Conservation (phyloP, 164 flowering plant species). For the Malania oleifera region DNA sequence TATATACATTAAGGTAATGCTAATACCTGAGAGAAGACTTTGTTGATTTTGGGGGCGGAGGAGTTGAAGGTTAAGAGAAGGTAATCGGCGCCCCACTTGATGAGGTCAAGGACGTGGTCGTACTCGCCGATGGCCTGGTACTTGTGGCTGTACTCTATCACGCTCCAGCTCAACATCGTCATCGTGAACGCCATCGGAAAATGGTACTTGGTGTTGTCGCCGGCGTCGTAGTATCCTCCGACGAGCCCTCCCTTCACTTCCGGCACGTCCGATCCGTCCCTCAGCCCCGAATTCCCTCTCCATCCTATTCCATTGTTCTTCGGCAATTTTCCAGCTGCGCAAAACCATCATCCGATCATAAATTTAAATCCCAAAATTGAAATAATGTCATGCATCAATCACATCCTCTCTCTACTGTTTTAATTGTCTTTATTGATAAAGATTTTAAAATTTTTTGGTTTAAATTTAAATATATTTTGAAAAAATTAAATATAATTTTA, state of each 20-base stretch:
- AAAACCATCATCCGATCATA: too few relatives aligned
- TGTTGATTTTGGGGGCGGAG: slow-evolving; percentile 48
- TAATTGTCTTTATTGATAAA: too few relatives aligned
- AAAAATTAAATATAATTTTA: too few relatives aligned
- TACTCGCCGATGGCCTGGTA: slow-evolving; percentile 53
- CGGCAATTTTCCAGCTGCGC: slow-evolving; percentile 68
- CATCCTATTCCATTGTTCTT: slow-evolving; percentile 46
- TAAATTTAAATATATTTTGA: too few relatives aligned
- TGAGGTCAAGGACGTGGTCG: slow-evolving; percentile 57
- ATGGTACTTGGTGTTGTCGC: slow-evolving; percentile 69
- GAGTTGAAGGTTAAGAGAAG: slow-evolving; percentile 74
- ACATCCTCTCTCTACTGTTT: too few relatives aligned
- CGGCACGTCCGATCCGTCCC: slow-evolving; percentile 42
- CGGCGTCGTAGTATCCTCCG: slow-evolving; percentile 88
- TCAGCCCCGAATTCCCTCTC: slow-evolving; percentile 71
- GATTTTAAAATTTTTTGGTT: too few relatives aligned
- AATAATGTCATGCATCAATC: too few relatives aligned
- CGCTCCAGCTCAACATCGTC: slow-evolving; percentile 89
- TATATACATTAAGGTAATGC: too few relatives aligned
- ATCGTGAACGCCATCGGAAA: slow-evolving; percentile 79
- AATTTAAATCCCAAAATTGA: too few relatives aligned
- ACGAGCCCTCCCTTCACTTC: slow-evolving; percentile 58
- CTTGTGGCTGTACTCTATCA: slow-evolving; percentile 70
- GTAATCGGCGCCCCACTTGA: slow-evolving; percentile 94
- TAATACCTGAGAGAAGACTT: slow-evolving; percentile 63